phyloP scores from a whole-genome alignment of 805 yeast genomes.

The Candida ulmi region DNA sequence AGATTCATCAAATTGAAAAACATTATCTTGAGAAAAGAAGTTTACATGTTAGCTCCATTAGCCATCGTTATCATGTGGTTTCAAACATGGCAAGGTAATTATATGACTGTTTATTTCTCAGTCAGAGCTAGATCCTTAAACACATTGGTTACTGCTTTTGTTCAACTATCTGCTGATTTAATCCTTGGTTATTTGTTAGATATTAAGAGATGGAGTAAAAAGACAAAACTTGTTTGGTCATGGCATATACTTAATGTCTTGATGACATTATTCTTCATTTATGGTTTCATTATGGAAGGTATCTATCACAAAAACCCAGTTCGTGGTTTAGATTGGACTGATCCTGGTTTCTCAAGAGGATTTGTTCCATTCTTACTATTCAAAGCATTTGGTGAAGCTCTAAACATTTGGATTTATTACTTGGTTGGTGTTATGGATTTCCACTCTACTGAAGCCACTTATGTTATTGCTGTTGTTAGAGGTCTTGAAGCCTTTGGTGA shows the following conservation, averaged over 20 bases:
- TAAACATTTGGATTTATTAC: constrained; percentile 24
- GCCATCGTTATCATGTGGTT: constrained; percentile 16
- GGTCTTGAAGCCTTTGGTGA: constrained; percentile 20
- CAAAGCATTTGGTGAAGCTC: constrained; percentile 18
- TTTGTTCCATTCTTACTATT: constrained; percentile 21
- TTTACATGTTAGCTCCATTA: constrained; percentile 17
- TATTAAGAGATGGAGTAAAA: constrained; percentile 2
- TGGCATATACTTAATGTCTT: constrained; percentile 11
- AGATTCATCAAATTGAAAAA: constrained; percentile 3
- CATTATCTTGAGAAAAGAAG: constrained; percentile 14
- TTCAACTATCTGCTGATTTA: constrained; percentile 15
- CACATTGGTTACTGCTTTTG: constrained; percentile 18
- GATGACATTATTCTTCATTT: constrained; percentile 17
- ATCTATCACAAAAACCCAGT: constrained; percentile 6
- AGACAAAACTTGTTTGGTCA: constrained; percentile 12
- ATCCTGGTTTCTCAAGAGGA: constrained; percentile 11
- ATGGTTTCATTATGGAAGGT: constrained; percentile 13
- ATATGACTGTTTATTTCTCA: constrained; percentile 21
- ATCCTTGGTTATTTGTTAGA: constrained; percentile 16
- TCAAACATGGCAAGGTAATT: constrained; percentile 20
- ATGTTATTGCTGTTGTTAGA: constrained; percentile 18
- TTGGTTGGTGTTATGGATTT: constrained; percentile 18
- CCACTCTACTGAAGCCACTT: constrained; percentile 14
- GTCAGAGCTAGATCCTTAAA: constrained; percentile 23
- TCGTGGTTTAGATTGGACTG: constrained; percentile 17